These are phyloP conservation scores for Plantago elongata DNA, from an alignment of 257 asterid species.

Conservation along the genomic window DNA sequence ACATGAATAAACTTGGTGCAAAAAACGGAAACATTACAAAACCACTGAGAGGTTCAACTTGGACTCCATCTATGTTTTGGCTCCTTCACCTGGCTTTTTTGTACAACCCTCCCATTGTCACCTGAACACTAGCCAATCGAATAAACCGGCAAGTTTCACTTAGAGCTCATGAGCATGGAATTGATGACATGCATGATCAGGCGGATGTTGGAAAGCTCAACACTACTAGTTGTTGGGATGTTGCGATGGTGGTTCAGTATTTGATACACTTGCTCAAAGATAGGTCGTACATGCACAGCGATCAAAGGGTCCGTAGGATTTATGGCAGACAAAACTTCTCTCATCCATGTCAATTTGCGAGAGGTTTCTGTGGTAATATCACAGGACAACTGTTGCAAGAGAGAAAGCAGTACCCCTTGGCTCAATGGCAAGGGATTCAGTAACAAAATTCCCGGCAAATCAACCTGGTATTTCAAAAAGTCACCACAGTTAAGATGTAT, in stretches of 20 bases:
- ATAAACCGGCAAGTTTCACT: slow-evolving; percentile 34
- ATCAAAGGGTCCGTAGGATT: slow-evolving; percentile 80
- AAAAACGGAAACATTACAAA: not conserved
- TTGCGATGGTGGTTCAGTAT: slow-evolving; percentile 67
- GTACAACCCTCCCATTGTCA: slow-evolving; percentile 18
- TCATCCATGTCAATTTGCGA: slow-evolving; percentile 80
- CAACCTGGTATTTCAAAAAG: slow-evolving; percentile 46
- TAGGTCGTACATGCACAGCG: slow-evolving; percentile 69
- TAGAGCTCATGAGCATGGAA: slow-evolving; percentile 74
- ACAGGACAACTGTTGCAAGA: slow-evolving; percentile 84
- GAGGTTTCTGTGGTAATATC: slow-evolving; percentile 62
- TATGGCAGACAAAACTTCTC: slow-evolving; percentile 68
- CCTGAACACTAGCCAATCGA: not conserved
- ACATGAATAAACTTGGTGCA: no score
- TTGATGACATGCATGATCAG: slow-evolving; percentile 79
- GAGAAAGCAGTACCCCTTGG: slow-evolving; percentile 94
- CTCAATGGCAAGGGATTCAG: slow-evolving; percentile 79
- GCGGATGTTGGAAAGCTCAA: slow-evolving; percentile 64
- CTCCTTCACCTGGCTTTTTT: slow-evolving; percentile 16
- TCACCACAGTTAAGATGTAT: not conserved
- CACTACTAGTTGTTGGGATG: slow-evolving; percentile 41
- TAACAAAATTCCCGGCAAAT: slow-evolving; percentile 55
- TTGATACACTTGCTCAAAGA: slow-evolving; percentile 94
- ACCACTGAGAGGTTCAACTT: not conserved
- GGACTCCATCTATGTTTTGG: slow-evolving; percentile 16